Base-by-base conservation (phyloP, 2,329 filamentous ascomycete species). In the Xylariaceae sp. region DNA sequence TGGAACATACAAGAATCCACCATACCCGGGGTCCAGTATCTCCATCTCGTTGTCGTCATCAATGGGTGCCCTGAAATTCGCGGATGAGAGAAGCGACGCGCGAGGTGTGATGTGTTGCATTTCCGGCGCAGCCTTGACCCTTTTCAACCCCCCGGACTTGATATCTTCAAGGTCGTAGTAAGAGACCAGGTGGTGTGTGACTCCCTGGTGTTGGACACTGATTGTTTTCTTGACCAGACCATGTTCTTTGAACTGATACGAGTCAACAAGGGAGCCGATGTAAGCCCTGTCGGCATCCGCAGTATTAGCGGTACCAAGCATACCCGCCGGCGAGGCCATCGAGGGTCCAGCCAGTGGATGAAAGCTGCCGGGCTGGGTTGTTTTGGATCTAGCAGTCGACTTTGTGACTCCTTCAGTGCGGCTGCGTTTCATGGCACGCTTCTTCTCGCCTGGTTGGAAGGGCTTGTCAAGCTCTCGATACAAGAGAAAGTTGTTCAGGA, bases 151-250 rank as follows among this genome's bases (percentile, higher is more conserved):
- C n/a, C 79, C 76, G 45, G 76, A 74, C 62, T 84, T 78, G n/a
- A 91, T 87, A 67, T 96, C 90, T 4, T 89, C 83, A 8, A 92
- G 78, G 43, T 76, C 89, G 74, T 96, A 96, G 69, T 96, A 96
- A 12, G 87, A 91, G 41, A 96, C 90, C 50, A 96, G 74, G 65
- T 95, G 91, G 65, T 95, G 91, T 2, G 84, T 85, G 2, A 91
- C 80, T 2, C 87, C 87, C 30, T 86, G 79, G 49, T 87, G 84
- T 2, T 80, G 84, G 40, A 96, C 83, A 63, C 87, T 92, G 71
- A 96, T 91, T 0, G 91, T 96, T 76, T 96, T 96, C 78, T 96
- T 96, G 59, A 96, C 82, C 41, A 96, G 73, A 0, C 91, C 91
- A 1, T 84, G 81, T 11, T 84, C 77, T 66, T 94, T 94, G 78